Evolutionary conservation across 257 asterid genomes (phyloP).

Genomic region (Solanum phureja): DNA sequence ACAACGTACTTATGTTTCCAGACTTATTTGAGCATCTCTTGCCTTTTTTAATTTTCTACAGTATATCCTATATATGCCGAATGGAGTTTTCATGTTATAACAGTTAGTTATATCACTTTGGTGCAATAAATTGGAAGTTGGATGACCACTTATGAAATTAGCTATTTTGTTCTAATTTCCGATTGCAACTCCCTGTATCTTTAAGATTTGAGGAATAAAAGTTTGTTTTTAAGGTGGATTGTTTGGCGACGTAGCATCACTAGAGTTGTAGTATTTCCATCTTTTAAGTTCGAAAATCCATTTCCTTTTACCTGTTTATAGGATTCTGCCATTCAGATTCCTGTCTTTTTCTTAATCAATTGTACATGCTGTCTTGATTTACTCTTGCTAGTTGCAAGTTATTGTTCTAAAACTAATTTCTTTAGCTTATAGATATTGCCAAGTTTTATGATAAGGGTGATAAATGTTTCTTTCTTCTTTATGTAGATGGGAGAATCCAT

Average conservation of each 20-base stretch:
- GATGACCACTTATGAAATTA: background rate
- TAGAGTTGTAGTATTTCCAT: background rate
- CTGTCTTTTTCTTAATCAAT: background rate
- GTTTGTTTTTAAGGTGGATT: background rate
- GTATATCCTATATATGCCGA: background rate
- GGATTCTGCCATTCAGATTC: background rate
- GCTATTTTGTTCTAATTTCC: background rate
- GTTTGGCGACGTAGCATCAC: background rate
- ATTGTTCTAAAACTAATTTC: background rate
- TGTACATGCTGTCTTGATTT: background rate
- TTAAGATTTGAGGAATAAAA: background rate
- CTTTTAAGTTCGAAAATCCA: background rate
- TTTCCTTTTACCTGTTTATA: background rate
- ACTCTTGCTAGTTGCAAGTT: background rate
- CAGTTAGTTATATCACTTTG: background rate
- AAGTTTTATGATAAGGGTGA: conserved; percentile 1
- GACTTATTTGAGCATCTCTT: background rate
- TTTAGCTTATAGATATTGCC: background rate
- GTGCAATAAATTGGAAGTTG: background rate
- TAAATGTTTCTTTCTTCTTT: conserved; percentile 3
- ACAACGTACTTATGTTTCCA: background rate
- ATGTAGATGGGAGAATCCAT: conserved; percentile 95
- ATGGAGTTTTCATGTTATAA: background rate
- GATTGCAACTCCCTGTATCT: background rate
- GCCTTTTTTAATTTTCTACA: background rate